A percentile compares a stretch with the other conserved stretches of the same genome.
phyloP scores from a whole-genome alignment of 2,329 filamentous ascomycete species.

The Metarhizium anisopliae region DNA sequence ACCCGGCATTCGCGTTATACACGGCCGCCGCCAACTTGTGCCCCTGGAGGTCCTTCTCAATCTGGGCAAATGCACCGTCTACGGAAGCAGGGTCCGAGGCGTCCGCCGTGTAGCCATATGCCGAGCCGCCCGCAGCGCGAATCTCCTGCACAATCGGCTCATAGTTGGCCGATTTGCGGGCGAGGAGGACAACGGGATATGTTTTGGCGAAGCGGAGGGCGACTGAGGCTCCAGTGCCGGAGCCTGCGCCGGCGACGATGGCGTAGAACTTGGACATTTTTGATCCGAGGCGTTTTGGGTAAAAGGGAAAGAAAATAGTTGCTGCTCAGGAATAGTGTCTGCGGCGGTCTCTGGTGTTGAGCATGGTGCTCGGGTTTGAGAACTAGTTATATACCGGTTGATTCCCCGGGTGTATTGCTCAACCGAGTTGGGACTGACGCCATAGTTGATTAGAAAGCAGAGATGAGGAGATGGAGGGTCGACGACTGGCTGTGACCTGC shows the following conservation, averaged over 20 bases:
- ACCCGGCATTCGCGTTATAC: constrained; percentile 56
- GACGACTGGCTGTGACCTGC: neutral
- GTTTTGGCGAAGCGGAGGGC: constrained; percentile 51
- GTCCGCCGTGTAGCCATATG: constrained; percentile 57
- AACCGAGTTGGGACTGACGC: neutral
- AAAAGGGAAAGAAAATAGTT: too few relatives aligned
- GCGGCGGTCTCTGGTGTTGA: neutral
- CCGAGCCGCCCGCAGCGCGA: constrained; percentile 55
- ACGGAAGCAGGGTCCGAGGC: constrained; percentile 35
- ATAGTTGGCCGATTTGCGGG: constrained; percentile 58
- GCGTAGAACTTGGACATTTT: constrained; percentile 42
- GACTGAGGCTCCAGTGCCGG: constrained; percentile 50
- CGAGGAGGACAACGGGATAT: constrained; percentile 69
- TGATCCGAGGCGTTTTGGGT: neutral
- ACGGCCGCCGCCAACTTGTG: constrained; percentile 54
- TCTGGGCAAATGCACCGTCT: constrained; percentile 49
- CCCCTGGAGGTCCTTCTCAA: constrained; percentile 48
- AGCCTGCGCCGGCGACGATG: constrained; percentile 63
- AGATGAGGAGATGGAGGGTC: neutral
- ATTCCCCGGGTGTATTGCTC: neutral
- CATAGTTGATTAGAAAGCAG: neutral
- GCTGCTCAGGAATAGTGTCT: neutral
- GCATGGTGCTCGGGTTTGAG: neutral
- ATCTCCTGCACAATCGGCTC: constrained; percentile 61
- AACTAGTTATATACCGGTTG: neutral